A percentile compares a stretch with the other conserved stretches of the same genome.
phyloP scores from a whole-genome alignment of 192 early-diverging fungal genomes.

The Linnemannia hyalina region DNA sequence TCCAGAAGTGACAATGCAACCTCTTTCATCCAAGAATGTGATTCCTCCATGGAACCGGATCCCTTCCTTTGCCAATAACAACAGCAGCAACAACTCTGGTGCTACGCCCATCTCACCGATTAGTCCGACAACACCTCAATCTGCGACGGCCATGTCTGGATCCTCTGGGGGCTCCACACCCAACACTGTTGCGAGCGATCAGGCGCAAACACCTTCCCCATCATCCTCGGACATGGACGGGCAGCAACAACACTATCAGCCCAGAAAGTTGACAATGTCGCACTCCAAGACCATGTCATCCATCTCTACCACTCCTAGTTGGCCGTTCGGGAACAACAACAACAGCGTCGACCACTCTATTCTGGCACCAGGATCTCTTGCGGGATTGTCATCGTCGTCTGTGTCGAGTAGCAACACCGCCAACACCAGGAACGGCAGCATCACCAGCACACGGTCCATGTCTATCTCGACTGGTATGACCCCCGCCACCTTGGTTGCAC shows the following conservation, averaged over 20 bases:
- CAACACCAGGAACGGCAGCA: neutral
- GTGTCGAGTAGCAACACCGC: neutral
- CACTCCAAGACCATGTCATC: constrained; percentile 52
- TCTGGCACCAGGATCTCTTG: neutral
- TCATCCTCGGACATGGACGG: constrained; percentile 4
- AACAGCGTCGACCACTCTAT: neutral
- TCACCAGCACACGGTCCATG: constrained; percentile 2
- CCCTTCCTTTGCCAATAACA: constrained; percentile 6
- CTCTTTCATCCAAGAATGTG: constrained; percentile 49
- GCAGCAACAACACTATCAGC: constrained; percentile 1
- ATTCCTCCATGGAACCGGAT: constrained; percentile 54
- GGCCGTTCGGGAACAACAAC: constrained; percentile 5
- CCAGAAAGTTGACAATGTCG: constrained; percentile 37
- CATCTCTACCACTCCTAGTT: constrained; percentile 11
- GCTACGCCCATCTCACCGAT: constrained; percentile 10
- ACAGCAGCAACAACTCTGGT: neutral
- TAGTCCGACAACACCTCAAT: constrained; percentile 29
- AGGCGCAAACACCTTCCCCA: neutral
- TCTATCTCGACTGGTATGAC: constrained; percentile 2
- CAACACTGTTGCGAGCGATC: constrained; percentile 9
- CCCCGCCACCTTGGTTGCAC: constrained; percentile 25
- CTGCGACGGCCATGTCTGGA: neutral
- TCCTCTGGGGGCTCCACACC: neutral
- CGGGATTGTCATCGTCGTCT: neutral
- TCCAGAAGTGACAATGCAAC: constrained; percentile 47